Conservation (phyloP, 1,284 basidiomycete species). For the Omphalotus olearius region DNA sequence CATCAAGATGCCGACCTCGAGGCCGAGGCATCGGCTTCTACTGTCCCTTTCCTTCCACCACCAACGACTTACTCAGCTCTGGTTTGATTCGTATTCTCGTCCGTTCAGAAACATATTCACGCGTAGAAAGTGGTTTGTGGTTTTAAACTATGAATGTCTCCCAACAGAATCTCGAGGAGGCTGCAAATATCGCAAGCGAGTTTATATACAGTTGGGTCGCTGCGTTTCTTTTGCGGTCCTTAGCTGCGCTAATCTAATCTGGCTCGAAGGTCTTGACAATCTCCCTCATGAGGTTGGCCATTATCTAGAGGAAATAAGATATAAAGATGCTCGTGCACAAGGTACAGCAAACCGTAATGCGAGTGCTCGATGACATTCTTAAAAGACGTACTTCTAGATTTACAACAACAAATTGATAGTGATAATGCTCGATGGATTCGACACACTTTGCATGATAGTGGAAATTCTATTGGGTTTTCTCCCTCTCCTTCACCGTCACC, state of each 20-base stretch:
- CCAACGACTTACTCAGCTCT: too few relatives aligned
- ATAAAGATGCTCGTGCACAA: constrained; percentile 46
- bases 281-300: constrained; percentile 69
- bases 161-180: constrained; percentile 13
- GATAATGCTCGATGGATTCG: constrained; percentile 56
- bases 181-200: constrained; percentile 12
- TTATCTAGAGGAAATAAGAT: constrained; percentile 68
- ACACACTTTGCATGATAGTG: constrained; percentile 24
- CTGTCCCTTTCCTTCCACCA: too few relatives aligned
- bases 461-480: constrained; percentile 17
- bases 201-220: constrained; percentile 12
- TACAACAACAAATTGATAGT: constrained; percentile 54
- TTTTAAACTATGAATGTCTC: not conserved
- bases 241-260: not conserved
- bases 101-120: too few relatives aligned
- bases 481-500: constrained; percentile 19
- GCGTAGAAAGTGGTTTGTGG: too few relatives aligned
- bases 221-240: not conserved
- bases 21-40: too few relatives aligned
- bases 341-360: constrained; percentile 29
- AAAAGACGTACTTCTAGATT: constrained; percentile 23
- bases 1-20: too few relatives aligned
- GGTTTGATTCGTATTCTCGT: too few relatives aligned
- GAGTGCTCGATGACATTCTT: not conserved
- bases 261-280: constrained; percentile 61